These are phyloP conservation scores for Boletus patriciae DNA, from an alignment of 768 basidiomycete species.

Conservation along the genomic window DNA sequence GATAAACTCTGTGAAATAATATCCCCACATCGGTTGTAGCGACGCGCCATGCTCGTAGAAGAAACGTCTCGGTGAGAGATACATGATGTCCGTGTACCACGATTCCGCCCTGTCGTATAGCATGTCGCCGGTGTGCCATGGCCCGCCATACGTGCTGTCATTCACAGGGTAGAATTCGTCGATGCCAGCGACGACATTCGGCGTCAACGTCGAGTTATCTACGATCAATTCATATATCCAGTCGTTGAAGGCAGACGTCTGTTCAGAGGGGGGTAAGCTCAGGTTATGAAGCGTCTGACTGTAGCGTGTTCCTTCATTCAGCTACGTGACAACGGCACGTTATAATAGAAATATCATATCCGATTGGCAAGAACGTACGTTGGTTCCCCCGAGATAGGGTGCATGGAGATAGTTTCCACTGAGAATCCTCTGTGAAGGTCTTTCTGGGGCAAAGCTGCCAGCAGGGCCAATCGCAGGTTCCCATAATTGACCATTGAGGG, in stretches of 20 bases:
- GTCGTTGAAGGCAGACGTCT: conserved; percentile 45
- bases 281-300: conserved; percentile 35
- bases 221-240: conserved; percentile 52
- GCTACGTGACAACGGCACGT: background rate
- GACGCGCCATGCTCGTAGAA: conserved; percentile 51
- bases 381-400: conserved; percentile 57
- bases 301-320: conserved; percentile 16
- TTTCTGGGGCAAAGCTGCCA: conserved; percentile 48
- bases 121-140: conserved; percentile 59
- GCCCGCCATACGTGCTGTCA: conserved; percentile 45
- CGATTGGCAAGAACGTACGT: conserved; percentile 34
- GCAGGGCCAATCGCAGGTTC: conserved; percentile 52
- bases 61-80: conserved; percentile 47
- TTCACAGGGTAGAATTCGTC: conserved; percentile 48
- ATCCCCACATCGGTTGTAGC: conserved; percentile 50
- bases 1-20: conserved; percentile 57
- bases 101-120: conserved; percentile 56
- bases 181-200: conserved; percentile 40
- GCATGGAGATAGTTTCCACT: conserved; percentile 52
- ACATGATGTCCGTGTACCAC: conserved; percentile 63
- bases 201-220: conserved; percentile 40
- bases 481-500: conserved; percentile 58
- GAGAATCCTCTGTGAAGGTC: conserved; percentile 46
- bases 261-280: conserved; percentile 38
- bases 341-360: background rate